Conservation (phyloP, 306 rosid genomes). For the Cucumis hystrix region DNA sequence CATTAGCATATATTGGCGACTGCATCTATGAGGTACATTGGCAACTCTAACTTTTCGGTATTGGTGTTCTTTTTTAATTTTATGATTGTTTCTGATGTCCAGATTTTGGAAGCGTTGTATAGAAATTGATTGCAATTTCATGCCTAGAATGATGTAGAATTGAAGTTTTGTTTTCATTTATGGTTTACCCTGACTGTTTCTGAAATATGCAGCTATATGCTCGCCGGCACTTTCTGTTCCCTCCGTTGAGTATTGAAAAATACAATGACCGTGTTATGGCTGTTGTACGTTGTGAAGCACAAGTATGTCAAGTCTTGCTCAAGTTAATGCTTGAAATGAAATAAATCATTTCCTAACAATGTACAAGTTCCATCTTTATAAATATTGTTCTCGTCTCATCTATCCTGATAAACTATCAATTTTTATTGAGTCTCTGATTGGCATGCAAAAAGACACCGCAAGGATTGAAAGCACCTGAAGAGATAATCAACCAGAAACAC, state of each 20-base stretch:
- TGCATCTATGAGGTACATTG: slow-evolving; percentile 70
- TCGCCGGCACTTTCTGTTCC: slow-evolving; percentile 89
- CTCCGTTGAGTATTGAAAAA: slow-evolving; percentile 72
- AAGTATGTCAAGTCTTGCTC: slow-evolving; percentile 31
- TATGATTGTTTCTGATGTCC: background rate
- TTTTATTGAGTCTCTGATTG: background rate
- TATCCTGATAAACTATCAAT: background rate
- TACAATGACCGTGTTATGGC: slow-evolving; percentile 76
- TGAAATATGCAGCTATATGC: slow-evolving; percentile 72
- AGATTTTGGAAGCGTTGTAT: background rate
- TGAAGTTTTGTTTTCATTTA: slow-evolving; percentile 1
- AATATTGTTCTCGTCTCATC: background rate
- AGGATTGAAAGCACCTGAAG: too few species aligned
- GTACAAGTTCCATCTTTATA: background rate
- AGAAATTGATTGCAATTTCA: background rate
- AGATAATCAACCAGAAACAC: too few species aligned
- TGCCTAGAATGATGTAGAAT: background rate
- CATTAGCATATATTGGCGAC: slow-evolving; percentile 77
- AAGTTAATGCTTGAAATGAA: slow-evolving; percentile 4
- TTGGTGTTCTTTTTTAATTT: background rate
- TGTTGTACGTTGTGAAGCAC: slow-evolving; percentile 92
- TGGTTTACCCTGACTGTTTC: slow-evolving; percentile 11
- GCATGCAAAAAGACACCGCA: background rate
- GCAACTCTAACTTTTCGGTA: background rate
- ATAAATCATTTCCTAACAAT: background rate